A percentile compares a stretch with the other conserved stretches of the same genome.
Evolutionary conservation across 1,139 yeast genomes (phyloP).

Genomic region (Pichia sp.): DNA sequence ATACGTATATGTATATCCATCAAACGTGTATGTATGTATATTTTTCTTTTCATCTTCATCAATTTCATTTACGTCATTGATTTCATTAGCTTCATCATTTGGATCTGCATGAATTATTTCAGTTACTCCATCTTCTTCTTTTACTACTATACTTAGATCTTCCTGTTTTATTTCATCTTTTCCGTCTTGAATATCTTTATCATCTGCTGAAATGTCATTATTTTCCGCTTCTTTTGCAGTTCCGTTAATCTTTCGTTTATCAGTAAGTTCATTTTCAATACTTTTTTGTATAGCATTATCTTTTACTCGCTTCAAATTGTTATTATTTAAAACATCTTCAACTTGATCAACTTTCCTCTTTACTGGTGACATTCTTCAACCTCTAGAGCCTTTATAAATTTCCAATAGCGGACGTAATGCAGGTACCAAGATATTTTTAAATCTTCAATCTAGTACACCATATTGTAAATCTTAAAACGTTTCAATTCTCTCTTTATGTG

Average conservation of each 20-base stretch:
- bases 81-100: not conserved
- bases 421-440: too few relatives aligned
- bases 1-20: constrained; percentile 78
- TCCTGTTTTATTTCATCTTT: not conserved
- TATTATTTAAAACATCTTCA: not conserved
- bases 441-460: too few relatives aligned
- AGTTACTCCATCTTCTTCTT: constrained; percentile 1
- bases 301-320: constrained; percentile 2
- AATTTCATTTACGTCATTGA: constrained; percentile 13
- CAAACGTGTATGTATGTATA: constrained; percentile 51
- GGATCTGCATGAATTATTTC: not conserved
- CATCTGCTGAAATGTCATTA: too few relatives aligned
- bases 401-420: too few relatives aligned
- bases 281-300: too few relatives aligned
- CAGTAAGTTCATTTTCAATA: too few relatives aligned
- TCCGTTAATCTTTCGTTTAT: not conserved
- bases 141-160: not conserved
- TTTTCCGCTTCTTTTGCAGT: not conserved
- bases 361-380: constrained; percentile 8
- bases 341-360: constrained; percentile 19
- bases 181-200: not conserved
- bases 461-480: too few relatives aligned
- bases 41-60: constrained; percentile 49
- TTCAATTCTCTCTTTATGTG: too few relatives aligned
- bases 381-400: too few relatives aligned